phyloP scores from a whole-genome alignment of 768 basidiomycete genomes.

The Tricholoma terreum region DNA sequence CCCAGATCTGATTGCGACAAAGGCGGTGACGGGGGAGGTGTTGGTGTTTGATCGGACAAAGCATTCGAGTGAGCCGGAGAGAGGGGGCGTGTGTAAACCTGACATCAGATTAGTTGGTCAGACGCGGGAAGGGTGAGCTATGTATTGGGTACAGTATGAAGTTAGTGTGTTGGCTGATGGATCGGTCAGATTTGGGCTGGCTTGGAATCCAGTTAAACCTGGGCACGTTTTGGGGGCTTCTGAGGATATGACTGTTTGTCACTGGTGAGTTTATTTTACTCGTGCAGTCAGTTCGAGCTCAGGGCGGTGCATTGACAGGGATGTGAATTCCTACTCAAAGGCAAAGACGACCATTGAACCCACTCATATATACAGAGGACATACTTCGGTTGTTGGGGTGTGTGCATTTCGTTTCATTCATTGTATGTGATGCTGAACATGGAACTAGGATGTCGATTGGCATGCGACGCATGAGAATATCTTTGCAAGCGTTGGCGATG shows the following conservation, averaged over 20 bases:
- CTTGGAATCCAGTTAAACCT: constrained; percentile 83
- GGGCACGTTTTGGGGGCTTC: constrained; percentile 90
- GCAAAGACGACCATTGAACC: constrained; percentile 80
- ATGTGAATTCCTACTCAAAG: constrained; percentile 85
- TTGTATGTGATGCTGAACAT: neutral
- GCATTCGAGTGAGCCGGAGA: constrained; percentile 90
- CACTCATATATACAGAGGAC: constrained; percentile 78
- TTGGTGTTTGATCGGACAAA: constrained; percentile 96
- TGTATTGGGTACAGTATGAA: neutral
- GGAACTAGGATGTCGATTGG: constrained; percentile 91
- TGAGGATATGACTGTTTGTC: constrained; percentile 93
- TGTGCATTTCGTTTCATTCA: constrained; percentile 24
- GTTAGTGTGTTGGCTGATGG: constrained; percentile 8
- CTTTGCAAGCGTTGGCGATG: constrained; percentile 95
- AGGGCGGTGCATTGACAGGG: constrained; percentile 53
- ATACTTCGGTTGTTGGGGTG: constrained; percentile 90
- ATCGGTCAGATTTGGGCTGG: constrained; percentile 76
- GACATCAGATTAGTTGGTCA: constrained; percentile 91
- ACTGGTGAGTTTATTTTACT: constrained; percentile 58
- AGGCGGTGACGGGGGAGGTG: constrained; percentile 87
- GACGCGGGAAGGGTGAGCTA: constrained; percentile 82
- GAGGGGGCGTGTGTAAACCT: constrained; percentile 80
- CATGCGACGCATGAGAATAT: constrained; percentile 76
- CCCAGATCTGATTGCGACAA: constrained; percentile 94
- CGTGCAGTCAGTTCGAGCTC: neutral